Percentiles rank a stretch among this genome's conserved stretches.
Conservation (phyloP, 2,329 filamentous ascomycete genomes). For the Saccharata proteae region DNA sequence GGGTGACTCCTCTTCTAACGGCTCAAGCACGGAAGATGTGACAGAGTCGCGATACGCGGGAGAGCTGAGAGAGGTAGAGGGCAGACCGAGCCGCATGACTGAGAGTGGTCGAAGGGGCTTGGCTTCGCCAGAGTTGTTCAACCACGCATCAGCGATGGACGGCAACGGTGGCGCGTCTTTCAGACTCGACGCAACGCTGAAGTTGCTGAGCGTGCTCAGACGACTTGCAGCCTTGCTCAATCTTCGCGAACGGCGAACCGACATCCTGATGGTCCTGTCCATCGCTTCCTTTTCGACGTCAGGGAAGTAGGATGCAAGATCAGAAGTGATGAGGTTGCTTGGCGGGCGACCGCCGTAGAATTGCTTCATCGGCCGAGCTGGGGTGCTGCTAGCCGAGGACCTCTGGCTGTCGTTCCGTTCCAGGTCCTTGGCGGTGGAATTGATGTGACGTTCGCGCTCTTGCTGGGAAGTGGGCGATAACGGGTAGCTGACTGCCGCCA, state of each 20-base stretch:
- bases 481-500: constrained; percentile 75
- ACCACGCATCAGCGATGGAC: constrained; percentile 88
- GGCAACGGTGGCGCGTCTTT: constrained; percentile 91
- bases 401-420: constrained; percentile 24
- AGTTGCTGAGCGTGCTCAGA: constrained; percentile 83
- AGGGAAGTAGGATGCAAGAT: constrained; percentile 93
- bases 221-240: constrained; percentile 88
- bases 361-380: constrained; percentile 50
- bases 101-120: constrained; percentile 46
- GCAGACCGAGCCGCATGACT: constrained; percentile 45
- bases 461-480: constrained; percentile 62
- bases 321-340: constrained; percentile 93
- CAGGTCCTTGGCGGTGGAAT: constrained; percentile 36
- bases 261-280: constrained; percentile 87
- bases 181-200: constrained; percentile 84
- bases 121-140: constrained; percentile 42
- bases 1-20: constrained; percentile 80
- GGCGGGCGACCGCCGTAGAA: constrained; percentile 90
- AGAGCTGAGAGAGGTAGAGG: constrained; percentile 33
- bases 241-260: constrained; percentile 77
- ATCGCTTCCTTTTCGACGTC: constrained; percentile 90
- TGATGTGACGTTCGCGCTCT: constrained; percentile 56
- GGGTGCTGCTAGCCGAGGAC: constrained; percentile 25
- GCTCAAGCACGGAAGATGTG: constrained; percentile 77
- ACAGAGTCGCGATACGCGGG: constrained; percentile 72